Evolutionary conservation across 2,329 filamentous ascomycete species (phyloP).

Genomic region (Aureobasidium uvarum): DNA sequence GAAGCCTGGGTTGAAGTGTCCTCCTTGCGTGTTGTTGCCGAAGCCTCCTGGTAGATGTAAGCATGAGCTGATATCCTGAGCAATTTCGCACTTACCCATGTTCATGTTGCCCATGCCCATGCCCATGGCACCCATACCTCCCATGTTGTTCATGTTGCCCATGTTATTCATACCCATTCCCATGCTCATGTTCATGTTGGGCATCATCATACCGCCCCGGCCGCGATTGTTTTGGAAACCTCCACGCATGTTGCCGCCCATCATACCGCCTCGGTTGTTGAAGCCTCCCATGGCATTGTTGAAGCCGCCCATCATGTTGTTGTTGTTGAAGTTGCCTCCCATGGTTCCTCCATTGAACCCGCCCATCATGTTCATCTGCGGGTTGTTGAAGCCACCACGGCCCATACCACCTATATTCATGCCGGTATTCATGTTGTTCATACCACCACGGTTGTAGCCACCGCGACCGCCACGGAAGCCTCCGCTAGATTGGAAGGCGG

Average conservation of each 20-base stretch:
- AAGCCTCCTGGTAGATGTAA: conserved; percentile 54
- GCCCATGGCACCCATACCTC: conserved; percentile 41
- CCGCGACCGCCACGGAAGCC: conserved; percentile 42
- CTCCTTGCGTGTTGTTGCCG: conserved; percentile 61
- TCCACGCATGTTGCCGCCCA: conserved; percentile 51
- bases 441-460: conserved; percentile 35
- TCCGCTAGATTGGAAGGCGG: conserved; percentile 50
- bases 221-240: conserved; percentile 26
- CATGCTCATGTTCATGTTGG: conserved; percentile 33
- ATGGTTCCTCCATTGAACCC: conserved; percentile 33
- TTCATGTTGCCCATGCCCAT: conserved; percentile 49
- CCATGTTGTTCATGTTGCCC: conserved; percentile 41
- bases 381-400: conserved; percentile 29
- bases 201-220: conserved; percentile 27
- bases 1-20: conserved; percentile 71
- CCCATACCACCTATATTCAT: conserved; percentile 29
- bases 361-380: conserved; percentile 29
- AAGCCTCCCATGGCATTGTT: conserved; percentile 52
- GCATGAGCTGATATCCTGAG: not conserved
- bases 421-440: conserved; percentile 28
- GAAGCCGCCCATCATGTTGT: conserved; percentile 43
- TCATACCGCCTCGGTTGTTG: conserved; percentile 55
- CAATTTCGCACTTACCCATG: conserved; percentile 42
- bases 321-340: conserved; percentile 43
- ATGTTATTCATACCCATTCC: conserved; percentile 30